Percentiles rank a stretch among this genome's conserved stretches.
Conservation (phyloP, 2,329 filamentous ascomycete genomes). For the Penicillium sp. region DNA sequence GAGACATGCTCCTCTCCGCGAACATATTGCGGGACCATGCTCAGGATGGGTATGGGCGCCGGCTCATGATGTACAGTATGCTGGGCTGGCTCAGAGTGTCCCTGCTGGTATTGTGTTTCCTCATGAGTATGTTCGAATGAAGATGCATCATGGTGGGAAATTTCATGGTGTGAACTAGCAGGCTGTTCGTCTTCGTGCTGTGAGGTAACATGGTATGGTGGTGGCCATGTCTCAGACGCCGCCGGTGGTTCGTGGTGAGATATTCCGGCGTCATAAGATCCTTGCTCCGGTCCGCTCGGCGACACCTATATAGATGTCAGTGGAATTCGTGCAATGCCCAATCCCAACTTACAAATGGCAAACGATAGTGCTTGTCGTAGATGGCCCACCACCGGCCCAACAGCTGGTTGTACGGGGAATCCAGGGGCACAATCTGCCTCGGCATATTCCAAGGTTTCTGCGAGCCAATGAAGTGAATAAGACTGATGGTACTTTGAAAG, state of each 20-base stretch:
- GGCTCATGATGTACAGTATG: neutral
- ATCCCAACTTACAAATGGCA: slow-evolving; percentile 24
- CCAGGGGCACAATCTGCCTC: slow-evolving; percentile 36
- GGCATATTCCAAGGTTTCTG: slow-evolving; percentile 83
- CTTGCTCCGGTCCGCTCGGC: neutral
- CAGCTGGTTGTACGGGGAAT: slow-evolving; percentile 73
- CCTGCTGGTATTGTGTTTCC: neutral
- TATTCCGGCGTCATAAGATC: neutral
- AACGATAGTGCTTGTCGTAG: slow-evolving; percentile 81
- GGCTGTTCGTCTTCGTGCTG: neutral
- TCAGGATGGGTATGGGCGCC: slow-evolving; percentile 26
- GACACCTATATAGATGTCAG: slow-evolving; percentile 3
- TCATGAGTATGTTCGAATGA: neutral
- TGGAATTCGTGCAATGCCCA: neutral
- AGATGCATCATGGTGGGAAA: slow-evolving; percentile 4
- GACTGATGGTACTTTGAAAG: slow-evolving; percentile 84
- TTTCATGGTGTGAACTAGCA: neutral
- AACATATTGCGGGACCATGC: slow-evolving; percentile 48
- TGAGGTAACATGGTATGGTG: slow-evolving; percentile 5
- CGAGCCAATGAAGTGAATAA: slow-evolving; percentile 92
- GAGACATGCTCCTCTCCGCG: slow-evolving; percentile 47
- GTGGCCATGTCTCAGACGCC: neutral
- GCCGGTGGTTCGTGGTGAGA: neutral
- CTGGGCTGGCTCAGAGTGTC: neutral
- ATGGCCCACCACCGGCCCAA: slow-evolving; percentile 90